Evolutionary conservation across 768 basidiomycete genomes (phyloP), one percentile per base, ranked within the genome.

Genomic region (Trametes cubensis): DNA sequence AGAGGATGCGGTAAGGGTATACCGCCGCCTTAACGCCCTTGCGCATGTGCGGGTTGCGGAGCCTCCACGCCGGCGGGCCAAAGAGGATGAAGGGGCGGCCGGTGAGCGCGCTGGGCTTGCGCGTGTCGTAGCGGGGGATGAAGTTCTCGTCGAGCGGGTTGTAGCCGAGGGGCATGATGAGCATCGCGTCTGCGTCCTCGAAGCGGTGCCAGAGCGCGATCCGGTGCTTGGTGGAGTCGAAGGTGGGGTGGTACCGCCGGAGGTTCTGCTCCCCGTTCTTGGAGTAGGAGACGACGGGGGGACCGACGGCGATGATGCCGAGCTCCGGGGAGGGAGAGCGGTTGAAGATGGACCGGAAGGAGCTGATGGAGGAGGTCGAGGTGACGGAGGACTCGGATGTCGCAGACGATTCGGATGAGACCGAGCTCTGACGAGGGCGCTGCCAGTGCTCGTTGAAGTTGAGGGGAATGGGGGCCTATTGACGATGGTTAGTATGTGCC

Each of bases 1-100:
- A 57, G n/a, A 75, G 71, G 38, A 85, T 74, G 63, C 81, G 80
- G 70, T 87, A 89, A 2, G 87, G 86, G 62, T 84, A 81, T 8
- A 88, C 64, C 21, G 83, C 78, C 10, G 80, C 76, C 40, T 82
- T 82, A 62, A 78, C 78, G 15, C 77, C 73, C 26, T 84, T 62
- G 18, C 71, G 78, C 10, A 74, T 70, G 38, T 75, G 71, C 0
- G 79, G 75, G 13, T 78, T 74, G 55, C 85, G 82, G 49, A 86
- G 72, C 20, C 74, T 72, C 45, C 79, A 74, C 17, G 85, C 66
- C 0, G 81, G 79, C 1, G 77, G 75, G 1, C 85, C 86, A 15
- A 85, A 76, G 54, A 85, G 71, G 38, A 88, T 75, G 23, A 84
- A 67, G 0, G 80, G 74, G 51, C 56, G 39, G 38, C 61, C 67